phyloP scores from a whole-genome alignment of 2,329 filamentous ascomycete genomes.

The Teratosphaeria zuluensis region DNA sequence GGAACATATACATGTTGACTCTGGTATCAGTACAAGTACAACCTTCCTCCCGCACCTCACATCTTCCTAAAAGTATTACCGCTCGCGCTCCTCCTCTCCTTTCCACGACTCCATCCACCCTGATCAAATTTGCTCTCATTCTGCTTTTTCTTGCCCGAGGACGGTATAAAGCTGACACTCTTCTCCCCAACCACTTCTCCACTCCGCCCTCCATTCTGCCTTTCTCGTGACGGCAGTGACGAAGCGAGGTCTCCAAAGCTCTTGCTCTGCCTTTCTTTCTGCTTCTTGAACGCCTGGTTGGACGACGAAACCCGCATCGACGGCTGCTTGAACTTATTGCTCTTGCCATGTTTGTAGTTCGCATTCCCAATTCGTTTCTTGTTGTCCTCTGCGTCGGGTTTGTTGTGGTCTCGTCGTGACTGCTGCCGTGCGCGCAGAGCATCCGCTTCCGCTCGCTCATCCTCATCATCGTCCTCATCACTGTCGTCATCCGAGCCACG shows the following conservation, averaged over 20 bases:
- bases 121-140: conserved; percentile 14
- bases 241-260: conserved; percentile 50
- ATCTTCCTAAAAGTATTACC: conserved; percentile 48
- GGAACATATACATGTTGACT: background rate
- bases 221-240: conserved; percentile 23
- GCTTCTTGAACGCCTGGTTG: conserved; percentile 22
- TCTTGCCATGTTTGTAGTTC: conserved; percentile 30
- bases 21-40: conserved; percentile 16
- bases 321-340: conserved; percentile 31
- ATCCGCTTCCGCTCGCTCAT: conserved; percentile 26
- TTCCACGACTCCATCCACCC: conserved; percentile 23
- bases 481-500: conserved; percentile 26
- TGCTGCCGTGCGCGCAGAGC: conserved; percentile 19
- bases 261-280: conserved; percentile 37
- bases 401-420: conserved; percentile 28
- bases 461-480: conserved; percentile 33
- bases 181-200: conserved; percentile 43
- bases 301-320: conserved; percentile 51
- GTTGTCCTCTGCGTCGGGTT: conserved; percentile 25
- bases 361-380: conserved; percentile 53
- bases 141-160: conserved; percentile 34
- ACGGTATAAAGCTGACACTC: conserved; percentile 64
- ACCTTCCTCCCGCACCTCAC: background rate
- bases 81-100: conserved; percentile 61
- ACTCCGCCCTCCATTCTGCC: conserved; percentile 14